Evolutionary conservation across 192 early-diverging fungal genomes (phyloP), one percentile per base, ranked within the genome.

Genomic region (Podila epigama): DNA sequence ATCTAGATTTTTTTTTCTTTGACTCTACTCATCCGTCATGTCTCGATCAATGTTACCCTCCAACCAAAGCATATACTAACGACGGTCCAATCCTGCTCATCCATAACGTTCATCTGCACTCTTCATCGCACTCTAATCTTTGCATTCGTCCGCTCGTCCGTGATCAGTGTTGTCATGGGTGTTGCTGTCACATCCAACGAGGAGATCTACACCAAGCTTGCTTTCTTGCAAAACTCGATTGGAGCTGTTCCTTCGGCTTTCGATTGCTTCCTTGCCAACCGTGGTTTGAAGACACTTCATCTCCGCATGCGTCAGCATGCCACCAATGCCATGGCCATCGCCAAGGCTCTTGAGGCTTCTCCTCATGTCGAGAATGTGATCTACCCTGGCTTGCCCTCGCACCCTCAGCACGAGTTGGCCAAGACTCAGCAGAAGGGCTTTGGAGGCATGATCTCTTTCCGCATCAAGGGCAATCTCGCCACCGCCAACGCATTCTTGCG

Each of bases 141-240:
- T n/a, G n/a, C n/a, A n/a, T 44, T 28, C 4, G 8, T 22, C 20
- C 16, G 44, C 39, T 0, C 20, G 9, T 11, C 16, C 5, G 4
- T 4, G 15, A 53, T 42, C n/a, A 69, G 68, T 82, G 96, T 97
- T 28, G 92, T 99, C 18, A 97, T 98, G 95, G 97, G 97, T 75
- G 88, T 96, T 33, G 95, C 94, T 22, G 87, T 92, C 22, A 96
- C 94, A 54, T 92, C 87, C 79, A 73, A 87, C 78, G 89, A 91
- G 28, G 88, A 83, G 51, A 68, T 97, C 52, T 83, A 84, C 54
- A 86, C 89, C 27, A 92, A 90, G 77, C 80, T 99, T 33, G 81
- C 84, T 41, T 99, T 99, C 81, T 82, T 98, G 69, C 96, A 98
- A 85, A 99, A 99, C 84, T 88, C 96, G n/a, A 95, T 97, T 55